Base-by-base conservation (phyloP, 2,329 filamentous ascomycete genomes). In the Neopestalotiopsis clavispora region DNA sequence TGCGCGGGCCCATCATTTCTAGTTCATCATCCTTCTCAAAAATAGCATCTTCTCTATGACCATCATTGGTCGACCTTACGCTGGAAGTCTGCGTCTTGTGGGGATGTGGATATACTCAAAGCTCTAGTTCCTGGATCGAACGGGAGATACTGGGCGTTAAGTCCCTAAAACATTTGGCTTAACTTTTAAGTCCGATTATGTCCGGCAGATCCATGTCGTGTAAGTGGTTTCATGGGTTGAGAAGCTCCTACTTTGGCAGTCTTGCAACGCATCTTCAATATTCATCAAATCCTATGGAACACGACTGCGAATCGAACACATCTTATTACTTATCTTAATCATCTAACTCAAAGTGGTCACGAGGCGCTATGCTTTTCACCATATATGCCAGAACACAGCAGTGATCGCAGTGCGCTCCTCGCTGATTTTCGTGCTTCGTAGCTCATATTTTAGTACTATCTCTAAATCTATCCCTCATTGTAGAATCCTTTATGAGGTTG, bases 401-500 rank as follows among this genome's bases (percentile, higher is more conserved):
- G 45, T 52, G 45, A 52, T 52, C 45, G 17, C 45, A 52, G n/a
- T 14, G 45, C n/a, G 45, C 45, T 20, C 45, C 45, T 52, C 57
- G 57, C 57, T 34, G 57, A 34, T 40, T 62, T 40, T 62, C 59
- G 59, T 62, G 59, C 59, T 62, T 62, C 59, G 34, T 62, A 34
- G 59, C 59, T 62, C 59, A 40, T 40, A 12, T 42, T 28, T 12
- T 40, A 34, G 40, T n/a, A 34, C 59, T 40, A 38, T 20, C 59
- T 62, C 59, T 62, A 62, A 62, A 20, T 52, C 45, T 52, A 52
- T n/a, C 30, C 59, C 30, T 20, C 14, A 3, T 40, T 17, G 40
- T 40, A 12, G 40, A 12, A 49, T 40, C 28, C 10, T 20, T 81
- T 76, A 91, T 70, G 91, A 89, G 9, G 92, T 94, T 42, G 89